A percentile compares a stretch with the other conserved stretches of the same genome.
These are phyloP conservation scores for Penstemon eatonii DNA, from an alignment of 257 asterid species.

Conservation along the genomic window DNA sequence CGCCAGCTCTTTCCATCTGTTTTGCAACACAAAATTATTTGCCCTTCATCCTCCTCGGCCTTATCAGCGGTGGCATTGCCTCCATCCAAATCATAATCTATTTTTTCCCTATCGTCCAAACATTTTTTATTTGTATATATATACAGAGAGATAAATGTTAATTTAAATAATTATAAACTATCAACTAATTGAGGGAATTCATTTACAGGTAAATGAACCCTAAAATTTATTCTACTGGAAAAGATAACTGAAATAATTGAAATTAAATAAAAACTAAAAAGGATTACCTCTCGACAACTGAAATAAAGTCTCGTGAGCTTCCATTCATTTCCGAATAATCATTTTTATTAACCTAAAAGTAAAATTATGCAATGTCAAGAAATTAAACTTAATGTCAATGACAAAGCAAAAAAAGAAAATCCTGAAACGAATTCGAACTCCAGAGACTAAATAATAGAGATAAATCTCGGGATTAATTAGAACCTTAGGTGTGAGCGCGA, in stretches of 20 bases:
- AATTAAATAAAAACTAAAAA: background rate
- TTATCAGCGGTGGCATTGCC: background rate
- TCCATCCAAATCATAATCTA: constrained; percentile 18
- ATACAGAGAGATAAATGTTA: no score
- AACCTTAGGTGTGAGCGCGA: constrained; percentile 40
- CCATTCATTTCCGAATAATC: constrained; percentile 32
- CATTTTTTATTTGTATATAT: no score
- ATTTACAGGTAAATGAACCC: no score
- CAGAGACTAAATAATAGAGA: constrained; percentile 16
- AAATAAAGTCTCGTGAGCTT: constrained; percentile 31
- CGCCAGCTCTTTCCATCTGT: constrained; percentile 70
- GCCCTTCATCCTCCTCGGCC: constrained; percentile 20
- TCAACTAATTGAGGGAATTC: no score
- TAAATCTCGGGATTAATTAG: constrained; percentile 31
- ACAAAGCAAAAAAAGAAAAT: constrained; percentile 29
- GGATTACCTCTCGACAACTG: constrained; percentile 46
- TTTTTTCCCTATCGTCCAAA: constrained; percentile 13
- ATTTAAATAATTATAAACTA: no score
- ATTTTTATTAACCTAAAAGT: constrained; percentile 43
- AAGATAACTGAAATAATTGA: no score
- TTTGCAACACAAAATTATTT: constrained; percentile 37
- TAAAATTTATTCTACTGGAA: no score
- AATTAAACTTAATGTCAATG: constrained; percentile 25
- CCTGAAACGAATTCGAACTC: constrained; percentile 25
- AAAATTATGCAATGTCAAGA: constrained; percentile 27